A percentile compares a stretch with the other conserved stretches of the same genome.
These are phyloP conservation scores for Shiraia bambusicola DNA, from an alignment of 2,329 filamentous ascomycete genomes.

Conservation along the genomic window DNA sequence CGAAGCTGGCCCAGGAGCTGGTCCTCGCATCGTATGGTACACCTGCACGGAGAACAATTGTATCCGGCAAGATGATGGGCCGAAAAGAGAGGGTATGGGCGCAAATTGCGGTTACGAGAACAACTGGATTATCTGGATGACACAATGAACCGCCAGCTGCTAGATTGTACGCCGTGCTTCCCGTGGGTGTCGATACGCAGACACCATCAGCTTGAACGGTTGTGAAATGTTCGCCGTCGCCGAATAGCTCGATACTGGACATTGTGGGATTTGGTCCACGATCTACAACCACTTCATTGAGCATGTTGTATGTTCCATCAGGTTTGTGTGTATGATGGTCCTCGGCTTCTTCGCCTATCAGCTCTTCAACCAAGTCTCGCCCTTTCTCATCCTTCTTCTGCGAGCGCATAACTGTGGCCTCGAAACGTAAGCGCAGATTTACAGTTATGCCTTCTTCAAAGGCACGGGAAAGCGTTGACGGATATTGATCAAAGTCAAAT, in stretches of 20 bases:
- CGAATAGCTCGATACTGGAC: constrained; percentile 89
- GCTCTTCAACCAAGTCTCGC: constrained; percentile 71
- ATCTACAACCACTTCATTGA: constrained; percentile 97
- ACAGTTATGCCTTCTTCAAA: constrained; percentile 86
- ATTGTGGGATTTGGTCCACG: constrained; percentile 92
- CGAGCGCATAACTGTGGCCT: constrained; percentile 89
- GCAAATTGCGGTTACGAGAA: constrained; percentile 91
- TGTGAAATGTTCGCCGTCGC: constrained; percentile 93
- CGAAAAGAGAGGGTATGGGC: constrained; percentile 93
- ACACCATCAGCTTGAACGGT: constrained; percentile 91
- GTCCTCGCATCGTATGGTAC: constrained; percentile 93
- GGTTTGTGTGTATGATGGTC: constrained; percentile 83
- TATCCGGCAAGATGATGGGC: constrained; percentile 95
- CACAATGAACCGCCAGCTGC: constrained; percentile 93
- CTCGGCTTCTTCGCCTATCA: constrained; percentile 82
- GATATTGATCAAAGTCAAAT: constrained; percentile 82
- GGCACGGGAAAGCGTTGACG: constrained; percentile 66
- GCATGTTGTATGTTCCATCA: constrained; percentile 81
- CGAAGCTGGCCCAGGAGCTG: constrained; percentile 95
- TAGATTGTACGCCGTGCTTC: constrained; percentile 92
- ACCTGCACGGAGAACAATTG: constrained; percentile 86
- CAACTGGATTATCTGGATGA: constrained; percentile 94
- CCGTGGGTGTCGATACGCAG: constrained; percentile 91
- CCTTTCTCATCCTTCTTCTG: constrained; percentile 49
- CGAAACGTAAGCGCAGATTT: constrained; percentile 83